These are phyloP conservation scores for Agrostemma githago DNA, from an alignment of 148 eudicot genomes.

Conservation along the genomic window DNA sequence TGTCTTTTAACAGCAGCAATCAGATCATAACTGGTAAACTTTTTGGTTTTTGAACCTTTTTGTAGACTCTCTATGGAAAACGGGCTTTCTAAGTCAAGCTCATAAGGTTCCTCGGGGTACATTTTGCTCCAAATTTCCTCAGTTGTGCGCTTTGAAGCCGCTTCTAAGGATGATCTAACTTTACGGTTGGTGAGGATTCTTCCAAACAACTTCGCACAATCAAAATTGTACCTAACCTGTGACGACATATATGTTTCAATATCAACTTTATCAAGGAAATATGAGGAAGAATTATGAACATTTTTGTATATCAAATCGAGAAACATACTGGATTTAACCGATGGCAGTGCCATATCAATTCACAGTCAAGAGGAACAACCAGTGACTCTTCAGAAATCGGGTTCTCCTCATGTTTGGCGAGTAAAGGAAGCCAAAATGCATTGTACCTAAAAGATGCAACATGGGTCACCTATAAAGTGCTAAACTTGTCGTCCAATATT, in stretches of 20 bases:
- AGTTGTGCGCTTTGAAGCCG: too few relatives aligned
- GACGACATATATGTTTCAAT: too few relatives aligned
- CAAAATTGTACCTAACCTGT: constrained; percentile 74
- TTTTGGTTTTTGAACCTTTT: constrained; percentile 28
- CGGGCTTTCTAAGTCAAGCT: constrained; percentile 35
- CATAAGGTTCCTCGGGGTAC: too few relatives aligned
- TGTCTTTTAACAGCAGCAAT: constrained; percentile 75
- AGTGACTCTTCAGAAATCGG: constrained; percentile 57
- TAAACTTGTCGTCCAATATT: too few relatives aligned
- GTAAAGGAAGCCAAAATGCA: too few relatives aligned
- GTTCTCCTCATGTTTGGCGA: too few relatives aligned
- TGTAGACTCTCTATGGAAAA: constrained; percentile 21
- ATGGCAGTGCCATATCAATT: constrained; percentile 99
- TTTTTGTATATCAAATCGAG: not conserved
- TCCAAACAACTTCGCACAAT: constrained; percentile 70
- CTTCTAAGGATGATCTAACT: constrained; percentile 59
- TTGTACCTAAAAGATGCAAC: too few relatives aligned
- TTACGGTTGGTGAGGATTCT: constrained; percentile 58
- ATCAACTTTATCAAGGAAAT: too few relatives aligned
- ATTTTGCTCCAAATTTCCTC: too few relatives aligned
- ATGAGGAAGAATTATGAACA: not conserved
- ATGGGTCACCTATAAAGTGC: too few relatives aligned
- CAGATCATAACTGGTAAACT: constrained; percentile 71
- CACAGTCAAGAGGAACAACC: constrained; percentile 94
- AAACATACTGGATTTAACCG: constrained; percentile 83